Percentiles rank a stretch among this genome's conserved stretches.
These are phyloP conservation scores for Chiua sp. DNA, from an alignment of 1,284 basidiomycete species.

Conservation along the genomic window DNA sequence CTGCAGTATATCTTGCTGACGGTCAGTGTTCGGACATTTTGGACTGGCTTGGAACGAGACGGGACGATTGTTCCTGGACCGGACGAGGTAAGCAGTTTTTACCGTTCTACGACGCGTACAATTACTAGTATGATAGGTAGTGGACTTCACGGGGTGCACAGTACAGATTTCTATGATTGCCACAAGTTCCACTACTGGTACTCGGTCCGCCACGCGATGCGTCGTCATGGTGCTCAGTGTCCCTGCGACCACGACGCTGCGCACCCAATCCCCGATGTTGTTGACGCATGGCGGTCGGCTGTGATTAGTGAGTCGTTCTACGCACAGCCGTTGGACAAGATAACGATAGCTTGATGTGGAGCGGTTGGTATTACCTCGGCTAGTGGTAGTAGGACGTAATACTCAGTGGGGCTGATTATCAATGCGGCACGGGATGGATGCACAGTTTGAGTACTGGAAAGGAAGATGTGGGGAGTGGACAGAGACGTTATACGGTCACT, in stretches of 20 bases:
- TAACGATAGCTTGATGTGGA: conserved; percentile 66
- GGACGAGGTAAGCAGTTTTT: no score
- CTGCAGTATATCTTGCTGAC: conserved; percentile 61
- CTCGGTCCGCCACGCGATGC: no score
- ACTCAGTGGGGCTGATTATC: conserved; percentile 14
- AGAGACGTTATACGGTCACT: background rate
- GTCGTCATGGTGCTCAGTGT: no score
- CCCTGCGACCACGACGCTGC: conserved; percentile 39
- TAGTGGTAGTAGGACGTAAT: conserved; percentile 57
- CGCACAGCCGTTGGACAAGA: conserved; percentile 61
- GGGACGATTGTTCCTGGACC: no score
- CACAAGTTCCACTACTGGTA: no score
- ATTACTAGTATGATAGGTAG: no score
- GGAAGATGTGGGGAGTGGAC: conserved; percentile 11
- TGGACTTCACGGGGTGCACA: no score
- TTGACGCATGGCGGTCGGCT: conserved; percentile 65
- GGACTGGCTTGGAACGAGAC: no score
- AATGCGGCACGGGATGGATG: conserved; percentile 55
- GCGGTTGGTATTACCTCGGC: no score
- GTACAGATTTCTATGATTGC: no score
- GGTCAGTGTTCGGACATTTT: no score
- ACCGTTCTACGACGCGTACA: no score
- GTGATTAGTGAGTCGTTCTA: conserved; percentile 68
- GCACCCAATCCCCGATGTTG: conserved; percentile 62
- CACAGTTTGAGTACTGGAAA: conserved; percentile 46